phyloP scores from a whole-genome alignment of 352 stramenopile genomes.

The Globisporangium lucens region DNA sequence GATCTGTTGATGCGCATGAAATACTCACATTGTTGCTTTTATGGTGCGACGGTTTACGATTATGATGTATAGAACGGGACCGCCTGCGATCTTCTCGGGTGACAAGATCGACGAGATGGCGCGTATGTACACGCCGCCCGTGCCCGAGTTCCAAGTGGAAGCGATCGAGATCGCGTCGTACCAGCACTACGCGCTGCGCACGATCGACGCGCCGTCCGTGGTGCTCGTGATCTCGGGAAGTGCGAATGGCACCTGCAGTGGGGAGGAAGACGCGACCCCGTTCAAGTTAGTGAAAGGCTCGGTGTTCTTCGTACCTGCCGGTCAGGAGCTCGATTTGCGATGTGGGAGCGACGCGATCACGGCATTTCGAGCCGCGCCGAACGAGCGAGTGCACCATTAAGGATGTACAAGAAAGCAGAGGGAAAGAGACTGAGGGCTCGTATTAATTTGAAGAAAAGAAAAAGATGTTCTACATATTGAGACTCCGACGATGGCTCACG shows the following conservation, averaged over 20 bases:
- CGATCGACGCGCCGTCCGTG: slow-evolving; percentile 45
- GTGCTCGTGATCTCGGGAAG: slow-evolving; percentile 47
- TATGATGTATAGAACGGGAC: slow-evolving; percentile 33
- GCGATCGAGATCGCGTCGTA: slow-evolving; percentile 36
- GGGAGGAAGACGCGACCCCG: neutral
- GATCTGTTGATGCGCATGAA: neutral
- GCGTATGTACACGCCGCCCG: slow-evolving; percentile 87
- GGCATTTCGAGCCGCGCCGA: slow-evolving; percentile 50
- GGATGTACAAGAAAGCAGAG: neutral
- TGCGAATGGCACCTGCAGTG: slow-evolving; percentile 13
- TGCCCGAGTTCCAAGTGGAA: slow-evolving; percentile 91
- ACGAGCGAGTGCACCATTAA: slow-evolving; percentile 32
- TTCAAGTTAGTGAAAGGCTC: slow-evolving; percentile 25
- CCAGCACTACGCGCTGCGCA: slow-evolving; percentile 33
- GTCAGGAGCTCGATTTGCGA: slow-evolving; percentile 39
- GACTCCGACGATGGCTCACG: neutral
- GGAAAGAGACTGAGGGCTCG: neutral
- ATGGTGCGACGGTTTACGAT: neutral
- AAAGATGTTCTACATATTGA: slow-evolving; percentile 11
- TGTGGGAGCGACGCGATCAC: slow-evolving; percentile 30
- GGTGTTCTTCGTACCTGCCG: slow-evolving; percentile 52
- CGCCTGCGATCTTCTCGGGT: slow-evolving; percentile 46
- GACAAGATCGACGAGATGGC: slow-evolving; percentile 53
- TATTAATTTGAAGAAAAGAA: slow-evolving; percentile 11
- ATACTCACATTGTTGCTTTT: neutral